Base-by-base conservation (phyloP, 2,329 filamentous ascomycete genomes). In the Aspergillus sp. region DNA sequence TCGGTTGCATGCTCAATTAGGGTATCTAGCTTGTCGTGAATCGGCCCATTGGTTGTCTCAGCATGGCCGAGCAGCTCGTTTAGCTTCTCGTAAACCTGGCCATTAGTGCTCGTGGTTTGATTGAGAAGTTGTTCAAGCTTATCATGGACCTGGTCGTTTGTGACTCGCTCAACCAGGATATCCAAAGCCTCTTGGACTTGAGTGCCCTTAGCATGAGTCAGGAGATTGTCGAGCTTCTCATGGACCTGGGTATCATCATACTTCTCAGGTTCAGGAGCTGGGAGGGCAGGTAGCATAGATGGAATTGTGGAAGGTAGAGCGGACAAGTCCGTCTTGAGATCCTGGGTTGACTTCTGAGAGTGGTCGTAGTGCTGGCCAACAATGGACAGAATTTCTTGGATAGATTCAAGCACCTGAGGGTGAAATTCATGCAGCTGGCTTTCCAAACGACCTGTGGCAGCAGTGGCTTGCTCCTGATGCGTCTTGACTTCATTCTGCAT, bases 351-450 rank as follows among this genome's bases (percentile, higher is more conserved):
- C 36, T 79, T 76, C 66, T 90, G 89, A 10, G 89, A 86, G 60
- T 95, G 88, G 54, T 95, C 89, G 58, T 86, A 95, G 62, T 97
- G 90, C 61, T 94, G 81, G 26, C 82, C 85, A 43, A 95, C 87
- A 26, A 94, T 76, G 6, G 82, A 74, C 33, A 94, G 76, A n/a
- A 97, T 82, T 57, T 96, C 88, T 56, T 89, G 86, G 52, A 98
- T 81, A 0, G 87, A 81, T 42, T 91, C 84, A 45, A 96, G 78
- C 52, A 97, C 86, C 68, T 94, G 86, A 1, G 93, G 93, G 55
- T 96, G 86, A 52, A 86, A 85, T 62, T 96, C 90, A 7, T 79
- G 79, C 28, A 95, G 78, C 45, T 93, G 83, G 46, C 78, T 85
- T 59, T 94, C 86, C 1, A 97, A 73, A 26, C 81, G 82, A 53